Base-by-base conservation (phyloP, 352 stramenopile species). In the Pythium brassicae region DNA sequence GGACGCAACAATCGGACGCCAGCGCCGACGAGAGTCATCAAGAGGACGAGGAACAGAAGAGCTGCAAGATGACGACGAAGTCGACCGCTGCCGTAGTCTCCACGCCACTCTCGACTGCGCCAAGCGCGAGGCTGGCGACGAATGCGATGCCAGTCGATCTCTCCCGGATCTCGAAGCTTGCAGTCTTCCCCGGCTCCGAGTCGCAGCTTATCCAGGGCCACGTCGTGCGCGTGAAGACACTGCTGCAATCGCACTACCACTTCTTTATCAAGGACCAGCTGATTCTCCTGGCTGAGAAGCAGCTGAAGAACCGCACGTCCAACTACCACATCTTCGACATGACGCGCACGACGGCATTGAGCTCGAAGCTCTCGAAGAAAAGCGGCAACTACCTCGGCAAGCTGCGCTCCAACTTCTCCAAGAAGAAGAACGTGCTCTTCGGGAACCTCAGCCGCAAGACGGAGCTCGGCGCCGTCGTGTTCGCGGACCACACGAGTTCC, bases 311-410 rank as follows among this genome's bases (percentile, higher is more conserved):
- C 50, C 82, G 83, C 25, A 93, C 83, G 22, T 82, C 83, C 17
- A 92, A 94, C 66, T 95, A 92, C 60, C 71, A 89, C 58, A 61
- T 96, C 47, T 96, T 92, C 57, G 87, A 96, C 66, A 91, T 93
- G 73, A 82, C 83, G 20, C 70, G 84, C 25, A 69, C 71, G 7
- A 78, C 71, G 2, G 65, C 66, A 10, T 66, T 72, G 17, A 39
- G 76, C 3, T 56, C 67, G 1, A 83, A 83, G 29, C 58, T 95
- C 1, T 82, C 69, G 6, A 96, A 96, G 65, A 97, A 97, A 60
- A 87, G 80, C 39, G 88, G 86, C 44, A 93, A 96, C 50, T 97
- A 96, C 69, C 70, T 96, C 19, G 88, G 88, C 37, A 97, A 96
- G 54, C 45, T 97, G 37, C 71, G 83, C 11, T 83, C 74, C 2